These are phyloP conservation scores for Pezicula rhizophila DNA, from an alignment of 2,329 filamentous ascomycete species.

Conservation along the genomic window DNA sequence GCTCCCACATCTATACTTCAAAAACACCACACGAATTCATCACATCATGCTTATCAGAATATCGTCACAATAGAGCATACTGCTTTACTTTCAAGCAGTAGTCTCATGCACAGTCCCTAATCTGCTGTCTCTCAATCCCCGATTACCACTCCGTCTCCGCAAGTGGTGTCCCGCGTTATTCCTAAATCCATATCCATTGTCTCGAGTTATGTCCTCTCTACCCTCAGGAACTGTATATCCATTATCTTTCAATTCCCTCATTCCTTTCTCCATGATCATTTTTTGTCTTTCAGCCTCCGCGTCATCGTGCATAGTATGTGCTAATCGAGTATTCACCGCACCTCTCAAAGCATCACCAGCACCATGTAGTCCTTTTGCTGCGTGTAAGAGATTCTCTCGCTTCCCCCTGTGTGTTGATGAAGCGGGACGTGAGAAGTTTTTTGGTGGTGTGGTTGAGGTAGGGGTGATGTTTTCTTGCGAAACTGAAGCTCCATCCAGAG, in stretches of 20 bases:
- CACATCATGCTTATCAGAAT: too few species aligned
- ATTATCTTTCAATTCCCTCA: conserved; percentile 16
- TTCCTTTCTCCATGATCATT: conserved; percentile 14
- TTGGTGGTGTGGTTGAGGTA: not conserved
- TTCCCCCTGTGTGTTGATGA: not conserved
- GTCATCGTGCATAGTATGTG: conserved; percentile 12
- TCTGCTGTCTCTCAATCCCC: conserved; percentile 9
- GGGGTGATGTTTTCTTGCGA: not conserved
- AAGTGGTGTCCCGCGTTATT: conserved; percentile 13
- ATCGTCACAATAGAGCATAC: not conserved
- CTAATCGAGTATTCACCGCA: conserved; percentile 15
- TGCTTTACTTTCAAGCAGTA: not conserved
- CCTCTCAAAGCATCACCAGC: conserved; percentile 19
- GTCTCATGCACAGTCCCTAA: conserved; percentile 14
- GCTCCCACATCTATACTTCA: too few species aligned
- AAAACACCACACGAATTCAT: too few species aligned
- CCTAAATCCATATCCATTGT: conserved; percentile 9
- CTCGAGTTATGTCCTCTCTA: conserved; percentile 5
- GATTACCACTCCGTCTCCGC: conserved; percentile 10
- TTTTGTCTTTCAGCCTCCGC: conserved; percentile 18
- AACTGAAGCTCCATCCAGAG: too few species aligned
- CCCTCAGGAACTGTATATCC: conserved; percentile 8
- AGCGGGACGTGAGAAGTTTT: not conserved
- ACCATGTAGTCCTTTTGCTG: conserved; percentile 17
- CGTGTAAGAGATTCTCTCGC: conserved; percentile 4